phyloP scores from a whole-genome alignment of 805 yeast species.

The Schwanniomyces vanrijiae region DNA sequence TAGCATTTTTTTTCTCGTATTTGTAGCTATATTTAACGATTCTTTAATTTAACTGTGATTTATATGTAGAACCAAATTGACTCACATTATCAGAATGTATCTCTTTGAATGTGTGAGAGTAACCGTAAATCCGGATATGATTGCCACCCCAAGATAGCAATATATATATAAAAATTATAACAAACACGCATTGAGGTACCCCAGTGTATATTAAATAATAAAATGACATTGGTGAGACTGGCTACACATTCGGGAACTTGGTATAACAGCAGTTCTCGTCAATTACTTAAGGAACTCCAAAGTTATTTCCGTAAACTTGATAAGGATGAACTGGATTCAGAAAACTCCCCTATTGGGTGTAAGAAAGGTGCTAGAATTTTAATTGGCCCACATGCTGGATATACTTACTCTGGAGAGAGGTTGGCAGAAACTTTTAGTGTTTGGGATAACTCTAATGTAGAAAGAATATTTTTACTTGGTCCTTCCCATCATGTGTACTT shows the following conservation, averaged over 20 bases:
- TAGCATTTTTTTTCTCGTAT: too few relatives aligned
- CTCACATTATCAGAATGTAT: neutral
- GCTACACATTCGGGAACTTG: slow-evolving; percentile 93
- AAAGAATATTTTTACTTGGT: slow-evolving; percentile 78
- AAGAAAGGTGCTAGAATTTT: slow-evolving; percentile 40
- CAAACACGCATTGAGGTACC: too few relatives aligned
- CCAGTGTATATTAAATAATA: too few relatives aligned
- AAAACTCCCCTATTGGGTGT: slow-evolving; percentile 46
- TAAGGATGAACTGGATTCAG: neutral
- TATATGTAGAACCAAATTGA: neutral
- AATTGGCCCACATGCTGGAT: slow-evolving; percentile 80
- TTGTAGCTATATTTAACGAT: too few relatives aligned
- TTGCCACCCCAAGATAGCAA: neutral
- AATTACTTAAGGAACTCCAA: slow-evolving; percentile 52
- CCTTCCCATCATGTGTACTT: slow-evolving; percentile 93
- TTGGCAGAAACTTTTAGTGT: slow-evolving; percentile 75
- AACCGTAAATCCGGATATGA: too few relatives aligned
- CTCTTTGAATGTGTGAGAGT: too few relatives aligned
- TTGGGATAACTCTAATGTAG: slow-evolving; percentile 58
- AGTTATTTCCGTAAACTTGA: slow-evolving; percentile 39
- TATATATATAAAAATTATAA: too few relatives aligned
- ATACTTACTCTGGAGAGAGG: slow-evolving; percentile 73
- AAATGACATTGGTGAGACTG: slow-evolving; percentile 41
- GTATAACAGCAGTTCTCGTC: slow-evolving; percentile 56
- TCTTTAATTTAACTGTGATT: too few relatives aligned